Evolutionary conservation across 1,284 basidiomycete species (phyloP), one percentile per base, ranked within the genome.

Genomic region (Leccinum pachyderme): DNA sequence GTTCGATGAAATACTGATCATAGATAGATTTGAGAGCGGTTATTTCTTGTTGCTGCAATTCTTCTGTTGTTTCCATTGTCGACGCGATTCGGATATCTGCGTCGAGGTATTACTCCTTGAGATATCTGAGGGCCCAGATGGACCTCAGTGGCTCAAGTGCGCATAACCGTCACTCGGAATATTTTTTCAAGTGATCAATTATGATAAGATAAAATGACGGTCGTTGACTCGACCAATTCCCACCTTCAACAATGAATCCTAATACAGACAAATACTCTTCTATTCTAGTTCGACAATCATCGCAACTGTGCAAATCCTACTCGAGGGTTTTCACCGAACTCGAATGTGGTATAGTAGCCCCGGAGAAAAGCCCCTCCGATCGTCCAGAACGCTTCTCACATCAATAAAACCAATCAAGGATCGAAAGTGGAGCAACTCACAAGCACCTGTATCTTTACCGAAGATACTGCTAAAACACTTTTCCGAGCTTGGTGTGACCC

Each of bases 21-120:
- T 87, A 91, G 59, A 91, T 91, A 58, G 88, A 86, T 71, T 83
- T 81, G 60, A 91, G 77, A 44, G 82, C 87, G 50, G 84, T 87
- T 62, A 91, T 86, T 77, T 91, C 89, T 59, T 81, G 73, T 61
- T 83, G 77, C 73, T 91, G 88, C 68, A 79, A 75, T 76, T 88
- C 85, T 74, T 86, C 82, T 60, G 79, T 77, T 60, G 82, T 78
- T 72, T 87, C 87, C 87, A 89, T 89, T 47, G 56, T 57, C 41
- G 22, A 43, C 22, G 11, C 41, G 15, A 24, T n/a, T 43, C 15
- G n/a, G 28, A 45, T 49, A 27, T 49, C 45, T 60, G 47, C 56
- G 53, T 58, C 60, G 59, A 60, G 52, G 55, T 54, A 50, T 37
- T 61, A 41, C 18, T 39, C 53, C 63, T 76, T 76, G 76, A 79